Evolutionary conservation across 2,329 filamentous ascomycete genomes (phyloP).

Genomic region (Neonectria faginata): DNA sequence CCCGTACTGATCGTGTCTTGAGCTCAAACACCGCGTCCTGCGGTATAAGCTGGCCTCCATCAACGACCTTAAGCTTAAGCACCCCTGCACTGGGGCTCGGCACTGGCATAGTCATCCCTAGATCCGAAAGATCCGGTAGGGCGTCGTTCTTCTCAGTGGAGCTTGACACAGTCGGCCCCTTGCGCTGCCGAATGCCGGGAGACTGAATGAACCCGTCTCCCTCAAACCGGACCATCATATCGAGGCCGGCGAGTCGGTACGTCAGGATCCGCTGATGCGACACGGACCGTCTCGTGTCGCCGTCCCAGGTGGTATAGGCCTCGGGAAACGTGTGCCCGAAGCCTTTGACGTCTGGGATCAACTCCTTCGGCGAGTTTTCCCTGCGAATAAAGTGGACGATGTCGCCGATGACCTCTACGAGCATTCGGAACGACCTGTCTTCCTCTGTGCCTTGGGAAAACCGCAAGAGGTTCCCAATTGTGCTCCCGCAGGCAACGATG

Average conservation of each 20-base stretch:
- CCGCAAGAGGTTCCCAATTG: constrained; percentile 69
- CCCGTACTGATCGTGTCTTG: constrained; percentile 54
- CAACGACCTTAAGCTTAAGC: constrained; percentile 27
- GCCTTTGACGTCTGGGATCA: constrained; percentile 66
- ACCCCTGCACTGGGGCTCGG: not conserved
- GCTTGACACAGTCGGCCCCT: not conserved
- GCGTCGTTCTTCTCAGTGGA: not conserved
- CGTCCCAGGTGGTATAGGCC: constrained; percentile 72
- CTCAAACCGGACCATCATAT: constrained; percentile 45
- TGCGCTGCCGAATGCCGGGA: not conserved
- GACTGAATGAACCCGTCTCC: constrained; percentile 44
- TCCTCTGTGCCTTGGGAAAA: constrained; percentile 61
- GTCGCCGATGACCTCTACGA: constrained; percentile 65
- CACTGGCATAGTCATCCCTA: constrained; percentile 20
- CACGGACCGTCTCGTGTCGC: constrained; percentile 62
- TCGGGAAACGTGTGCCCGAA: constrained; percentile 77
- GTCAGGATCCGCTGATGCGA: constrained; percentile 72
- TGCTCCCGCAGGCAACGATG: constrained; percentile 72
- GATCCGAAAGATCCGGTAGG: constrained; percentile 17
- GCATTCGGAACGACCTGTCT: constrained; percentile 67
- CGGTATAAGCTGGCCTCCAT: constrained; percentile 44
- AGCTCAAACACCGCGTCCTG: constrained; percentile 56
- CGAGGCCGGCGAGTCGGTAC: constrained; percentile 64
- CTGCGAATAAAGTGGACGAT: constrained; percentile 73
- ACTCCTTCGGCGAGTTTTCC: constrained; percentile 69